Percentiles rank a stretch among this genome's conserved stretches.
phyloP scores from a whole-genome alignment of 345 rosid genomes.

The Populus deltoides region DNA sequence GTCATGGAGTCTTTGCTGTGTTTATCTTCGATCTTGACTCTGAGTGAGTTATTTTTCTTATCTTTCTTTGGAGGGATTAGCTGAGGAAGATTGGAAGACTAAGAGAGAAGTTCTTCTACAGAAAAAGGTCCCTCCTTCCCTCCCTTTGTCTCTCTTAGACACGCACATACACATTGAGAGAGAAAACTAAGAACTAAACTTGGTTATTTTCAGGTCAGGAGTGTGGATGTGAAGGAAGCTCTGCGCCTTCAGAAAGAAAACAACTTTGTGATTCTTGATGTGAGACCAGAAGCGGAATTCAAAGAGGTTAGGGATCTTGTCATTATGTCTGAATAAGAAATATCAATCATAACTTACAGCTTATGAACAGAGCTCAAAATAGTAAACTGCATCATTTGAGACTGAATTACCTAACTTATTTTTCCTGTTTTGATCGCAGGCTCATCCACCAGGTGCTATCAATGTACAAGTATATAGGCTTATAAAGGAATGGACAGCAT shows the following conservation, averaged over 20 bases:
- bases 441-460: slow-evolving; percentile 84
- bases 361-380: background rate
- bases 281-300: slow-evolving; percentile 89
- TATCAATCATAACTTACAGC: background rate
- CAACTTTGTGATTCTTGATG: slow-evolving; percentile 94
- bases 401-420: background rate
- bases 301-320: slow-evolving; percentile 57
- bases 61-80: slow-evolving; percentile 51
- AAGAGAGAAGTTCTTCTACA: slow-evolving; percentile 75
- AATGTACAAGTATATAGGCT: slow-evolving; percentile 91
- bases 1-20: background rate
- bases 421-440: slow-evolving; percentile 31
- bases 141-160: background rate
- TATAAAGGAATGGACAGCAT: slow-evolving; percentile 95
- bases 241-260: slow-evolving; percentile 89
- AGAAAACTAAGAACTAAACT: background rate
- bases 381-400: background rate
- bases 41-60: slow-evolving; percentile 12
- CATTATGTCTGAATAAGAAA: background rate
- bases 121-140: slow-evolving; percentile 55
- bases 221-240: slow-evolving; percentile 97
- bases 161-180: background rate
- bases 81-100: slow-evolving; percentile 92
- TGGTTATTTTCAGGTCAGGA: slow-evolving; percentile 55
- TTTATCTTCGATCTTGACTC: slow-evolving; percentile 8